phyloP scores from a whole-genome alignment of 345 rosid species.

The Populus alba region DNA sequence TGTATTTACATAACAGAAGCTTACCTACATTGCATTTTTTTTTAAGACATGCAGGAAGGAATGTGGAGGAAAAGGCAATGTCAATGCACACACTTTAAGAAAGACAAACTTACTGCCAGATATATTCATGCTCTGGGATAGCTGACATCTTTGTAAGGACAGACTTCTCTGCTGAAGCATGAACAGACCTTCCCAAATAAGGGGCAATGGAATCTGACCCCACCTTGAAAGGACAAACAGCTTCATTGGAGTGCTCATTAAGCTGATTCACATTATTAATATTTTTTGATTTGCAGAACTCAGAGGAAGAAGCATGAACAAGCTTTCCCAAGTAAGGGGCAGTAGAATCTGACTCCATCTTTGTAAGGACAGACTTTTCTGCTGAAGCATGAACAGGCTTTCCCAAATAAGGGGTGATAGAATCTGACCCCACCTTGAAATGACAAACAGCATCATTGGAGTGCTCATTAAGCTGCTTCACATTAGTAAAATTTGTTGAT shows the following conservation, averaged over 20 bases:
- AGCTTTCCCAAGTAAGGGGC: too few species aligned
- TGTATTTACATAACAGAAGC: slow-evolving; percentile 32
- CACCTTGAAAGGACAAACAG: slow-evolving; percentile 21
- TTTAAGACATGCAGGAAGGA: background rate
- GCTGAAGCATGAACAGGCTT: slow-evolving; percentile 32
- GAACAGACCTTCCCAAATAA: slow-evolving; percentile 29
- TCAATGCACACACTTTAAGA: background rate
- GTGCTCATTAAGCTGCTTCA: slow-evolving; percentile 37
- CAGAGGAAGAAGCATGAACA: slow-evolving; percentile 16
- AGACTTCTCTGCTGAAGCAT: slow-evolving; percentile 31
- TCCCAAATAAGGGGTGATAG: slow-evolving; percentile 30
- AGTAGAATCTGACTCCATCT: slow-evolving; percentile 7
- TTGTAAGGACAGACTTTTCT: slow-evolving; percentile 27
- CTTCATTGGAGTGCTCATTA: slow-evolving; percentile 32
- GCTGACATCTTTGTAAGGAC: slow-evolving; percentile 39
- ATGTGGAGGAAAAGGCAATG: background rate
- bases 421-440: slow-evolving; percentile 28
- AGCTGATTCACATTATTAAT: slow-evolving; percentile 38
- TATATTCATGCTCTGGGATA: slow-evolving; percentile 74
- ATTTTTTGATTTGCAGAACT: slow-evolving; percentile 38
- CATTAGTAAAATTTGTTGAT: slow-evolving; percentile 33
- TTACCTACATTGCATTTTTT: background rate
- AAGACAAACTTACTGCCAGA: slow-evolving; percentile 81
- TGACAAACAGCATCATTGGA: slow-evolving; percentile 29
- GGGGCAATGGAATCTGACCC: slow-evolving; percentile 33